Conservation (phyloP, 257 asterid genomes). For the Voacanga thouarsii region DNA sequence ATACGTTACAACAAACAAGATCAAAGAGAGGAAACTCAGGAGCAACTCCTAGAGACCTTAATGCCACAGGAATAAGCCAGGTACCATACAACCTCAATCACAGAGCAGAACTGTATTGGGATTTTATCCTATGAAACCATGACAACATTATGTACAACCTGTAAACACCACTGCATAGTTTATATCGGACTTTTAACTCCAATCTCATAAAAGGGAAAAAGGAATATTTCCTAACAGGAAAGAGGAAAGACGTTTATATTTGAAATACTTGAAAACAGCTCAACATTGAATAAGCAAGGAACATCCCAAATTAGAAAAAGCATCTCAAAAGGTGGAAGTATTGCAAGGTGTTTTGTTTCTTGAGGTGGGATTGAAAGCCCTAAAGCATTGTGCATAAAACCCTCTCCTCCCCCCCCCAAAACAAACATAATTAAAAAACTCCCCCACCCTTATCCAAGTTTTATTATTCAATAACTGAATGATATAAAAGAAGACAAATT, state of each 20-base stretch:
- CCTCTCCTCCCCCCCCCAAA: too few relatives aligned
- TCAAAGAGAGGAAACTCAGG: neutral
- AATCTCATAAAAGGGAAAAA: neutral
- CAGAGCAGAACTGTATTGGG: neutral
- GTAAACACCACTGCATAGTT: neutral
- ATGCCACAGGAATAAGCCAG: neutral
- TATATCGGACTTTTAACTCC: neutral
- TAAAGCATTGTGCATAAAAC: too few relatives aligned
- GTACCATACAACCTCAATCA: neutral
- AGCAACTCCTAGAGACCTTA: neutral
- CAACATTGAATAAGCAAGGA: neutral
- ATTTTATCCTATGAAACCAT: neutral
- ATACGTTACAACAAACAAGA: neutral
- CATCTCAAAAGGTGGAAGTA: neutral
- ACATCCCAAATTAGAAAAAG: neutral
- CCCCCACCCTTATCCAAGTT: too few relatives aligned
- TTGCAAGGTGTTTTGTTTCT: neutral
- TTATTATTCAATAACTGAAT: too few relatives aligned
- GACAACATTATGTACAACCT: neutral
- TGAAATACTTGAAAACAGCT: neutral
- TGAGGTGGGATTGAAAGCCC: too few relatives aligned
- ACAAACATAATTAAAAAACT: too few relatives aligned
- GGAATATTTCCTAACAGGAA: neutral
- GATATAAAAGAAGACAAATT: too few relatives aligned
- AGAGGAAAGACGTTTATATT: neutral